Percentiles rank a stretch among this genome's conserved stretches.
These are phyloP conservation scores for Ilex asprella DNA, from an alignment of 257 asterid species.

Conservation along the genomic window DNA sequence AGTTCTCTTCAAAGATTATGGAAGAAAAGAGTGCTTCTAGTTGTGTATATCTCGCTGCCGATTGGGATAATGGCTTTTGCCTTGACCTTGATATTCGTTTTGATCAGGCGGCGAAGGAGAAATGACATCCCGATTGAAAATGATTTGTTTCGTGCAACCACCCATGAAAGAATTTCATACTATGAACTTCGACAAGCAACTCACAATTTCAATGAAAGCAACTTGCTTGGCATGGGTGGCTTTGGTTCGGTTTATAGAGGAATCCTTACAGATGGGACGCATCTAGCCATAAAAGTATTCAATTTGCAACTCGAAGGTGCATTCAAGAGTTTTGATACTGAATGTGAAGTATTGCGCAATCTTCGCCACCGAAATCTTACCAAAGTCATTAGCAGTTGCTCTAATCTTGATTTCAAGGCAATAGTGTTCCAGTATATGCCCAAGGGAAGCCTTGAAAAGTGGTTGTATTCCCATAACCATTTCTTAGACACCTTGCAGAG, in stretches of 20 bases:
- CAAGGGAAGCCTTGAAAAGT: slow-evolving; percentile 30
- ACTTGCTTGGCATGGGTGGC: slow-evolving; percentile 16
- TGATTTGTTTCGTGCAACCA: neutral
- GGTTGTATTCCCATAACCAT: slow-evolving; percentile 17
- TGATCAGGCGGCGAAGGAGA: slow-evolving; percentile 8
- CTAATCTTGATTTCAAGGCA: slow-evolving; percentile 25
- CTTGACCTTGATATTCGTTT: slow-evolving; percentile 4
- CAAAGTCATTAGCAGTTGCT: slow-evolving; percentile 25
- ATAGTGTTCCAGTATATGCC: slow-evolving; percentile 29
- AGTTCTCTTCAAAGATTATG: neutral
- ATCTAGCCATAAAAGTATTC: slow-evolving; percentile 27
- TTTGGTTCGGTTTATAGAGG: slow-evolving; percentile 24
- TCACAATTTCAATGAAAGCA: slow-evolving; percentile 6
- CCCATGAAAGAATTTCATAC: slow-evolving; percentile 19
- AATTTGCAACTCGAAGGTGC: slow-evolving; percentile 18
- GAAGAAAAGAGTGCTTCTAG: neutral
- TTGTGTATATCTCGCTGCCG: slow-evolving; percentile 1
- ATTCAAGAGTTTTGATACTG: slow-evolving; percentile 16
- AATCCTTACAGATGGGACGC: slow-evolving; percentile 3
- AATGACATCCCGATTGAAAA: neutral
- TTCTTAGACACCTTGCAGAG: slow-evolving; percentile 16
- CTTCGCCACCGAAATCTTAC: slow-evolving; percentile 32
- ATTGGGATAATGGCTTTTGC: slow-evolving; percentile 7
- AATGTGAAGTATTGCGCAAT: slow-evolving; percentile 25
- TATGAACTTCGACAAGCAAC: slow-evolving; percentile 14